phyloP scores from a whole-genome alignment of 1,284 basidiomycete species.

The Ceratobasidium sp. region DNA sequence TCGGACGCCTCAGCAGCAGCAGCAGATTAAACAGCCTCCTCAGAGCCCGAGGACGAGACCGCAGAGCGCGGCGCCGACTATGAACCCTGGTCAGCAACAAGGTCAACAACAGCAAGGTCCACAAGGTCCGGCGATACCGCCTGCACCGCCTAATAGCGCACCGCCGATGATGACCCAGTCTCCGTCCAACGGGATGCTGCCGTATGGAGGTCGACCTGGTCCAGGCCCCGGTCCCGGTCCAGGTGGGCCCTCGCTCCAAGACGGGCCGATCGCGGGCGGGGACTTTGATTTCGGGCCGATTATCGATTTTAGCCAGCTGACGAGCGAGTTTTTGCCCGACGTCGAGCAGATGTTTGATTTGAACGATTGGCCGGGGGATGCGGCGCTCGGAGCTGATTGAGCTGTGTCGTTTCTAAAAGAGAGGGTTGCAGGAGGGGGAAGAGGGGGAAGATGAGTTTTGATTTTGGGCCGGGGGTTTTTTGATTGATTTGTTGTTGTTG shows the following conservation, averaged over 20 bases:
- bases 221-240: neutral
- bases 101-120: no score
- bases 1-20: no score
- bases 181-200: constrained; percentile 40
- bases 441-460: no score
- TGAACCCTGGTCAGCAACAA: neutral
- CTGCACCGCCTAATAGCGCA: constrained; percentile 15
- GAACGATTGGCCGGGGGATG: constrained; percentile 41
- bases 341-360: constrained; percentile 18
- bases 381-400: neutral
- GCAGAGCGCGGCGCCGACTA: constrained; percentile 26
- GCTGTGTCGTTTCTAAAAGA: constrained; percentile 12
- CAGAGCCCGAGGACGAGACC: constrained; percentile 22
- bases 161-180: constrained; percentile 31
- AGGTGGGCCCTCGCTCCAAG: no score
- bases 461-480: no score
- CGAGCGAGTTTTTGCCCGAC: constrained; percentile 36
- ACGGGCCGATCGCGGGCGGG: neutral
- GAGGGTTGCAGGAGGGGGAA: no score
- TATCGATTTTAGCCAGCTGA: constrained; percentile 24
- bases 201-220: neutral
- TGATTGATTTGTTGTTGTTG: constrained; percentile 14
- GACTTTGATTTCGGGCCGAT: constrained; percentile 32
- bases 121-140: constrained; percentile 12
- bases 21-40: no score